phyloP scores from a whole-genome alignment of 805 yeast genomes.

The Priceomyces carsonii region DNA sequence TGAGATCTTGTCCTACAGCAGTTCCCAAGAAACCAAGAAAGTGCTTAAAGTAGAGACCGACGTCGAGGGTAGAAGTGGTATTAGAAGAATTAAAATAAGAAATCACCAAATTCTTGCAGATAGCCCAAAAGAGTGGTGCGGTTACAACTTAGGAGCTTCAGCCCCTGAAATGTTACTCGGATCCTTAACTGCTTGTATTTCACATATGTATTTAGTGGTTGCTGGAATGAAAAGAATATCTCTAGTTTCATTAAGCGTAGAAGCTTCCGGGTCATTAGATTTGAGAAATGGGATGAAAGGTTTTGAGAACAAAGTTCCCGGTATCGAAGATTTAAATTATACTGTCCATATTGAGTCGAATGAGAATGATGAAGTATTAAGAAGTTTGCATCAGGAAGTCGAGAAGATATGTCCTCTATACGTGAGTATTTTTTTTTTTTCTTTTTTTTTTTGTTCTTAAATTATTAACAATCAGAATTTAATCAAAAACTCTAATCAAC shows the following conservation, averaged over 20 bases:
- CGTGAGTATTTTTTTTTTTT: conserved; percentile 1
- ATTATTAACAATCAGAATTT: background rate
- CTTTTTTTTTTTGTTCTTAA: no score
- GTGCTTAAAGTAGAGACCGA: background rate
- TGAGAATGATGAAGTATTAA: background rate
- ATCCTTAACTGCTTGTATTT: conserved; percentile 1
- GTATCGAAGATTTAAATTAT: background rate
- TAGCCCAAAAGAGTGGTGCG: conserved; percentile 2
- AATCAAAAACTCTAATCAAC: background rate
- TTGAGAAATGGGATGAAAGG: conserved; percentile 1
- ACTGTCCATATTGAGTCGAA: background rate
- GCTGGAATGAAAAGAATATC: background rate
- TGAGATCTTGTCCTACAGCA: background rate
- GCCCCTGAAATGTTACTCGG: conserved; percentile 2
- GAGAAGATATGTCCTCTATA: conserved; percentile 1
- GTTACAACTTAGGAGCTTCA: conserved; percentile 1
- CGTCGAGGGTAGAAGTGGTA: conserved; percentile 3
- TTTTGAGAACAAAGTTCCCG: background rate
- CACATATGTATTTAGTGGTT: conserved; percentile 1
- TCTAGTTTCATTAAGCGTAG: background rate
- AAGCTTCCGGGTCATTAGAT: conserved; percentile 1
- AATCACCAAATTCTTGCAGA: conserved; percentile 3
- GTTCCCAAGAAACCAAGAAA: background rate
- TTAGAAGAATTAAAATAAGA: conserved; percentile 2
- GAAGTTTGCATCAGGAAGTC: background rate